Base-by-base conservation (phyloP, 1,139 yeast genomes). In the Arxiozyma telluris region DNA sequence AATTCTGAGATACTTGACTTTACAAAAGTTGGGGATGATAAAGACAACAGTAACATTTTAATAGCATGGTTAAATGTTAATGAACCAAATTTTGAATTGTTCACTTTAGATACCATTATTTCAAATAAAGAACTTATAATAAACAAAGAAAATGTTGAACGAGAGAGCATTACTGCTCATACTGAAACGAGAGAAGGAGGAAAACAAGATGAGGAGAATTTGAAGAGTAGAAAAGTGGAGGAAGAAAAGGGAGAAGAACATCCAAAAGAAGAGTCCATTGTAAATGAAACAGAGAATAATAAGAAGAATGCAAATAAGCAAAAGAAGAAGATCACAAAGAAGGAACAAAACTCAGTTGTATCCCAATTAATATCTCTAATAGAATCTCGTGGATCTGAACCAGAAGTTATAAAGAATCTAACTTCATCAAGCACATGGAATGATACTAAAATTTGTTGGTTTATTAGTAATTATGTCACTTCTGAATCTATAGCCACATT, bases 61-160 rank as follows among this genome's bases (percentile, higher is more conserved):
- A 42, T 51, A 12, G 64, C 70, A n/a, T 67, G 71, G 71, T 57
- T 66, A 23, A 65, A 67, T 51, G 69, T 67, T 1, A 67, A 67
- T 51, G 71, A 67, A 52, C 70, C 71, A 22, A 63, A 62, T 50
- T 67, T 67, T 51, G 62, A 63, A 51, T 50, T 53, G 3, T 51
- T 67, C 38, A 50, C 63, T 21, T 23, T 61, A 21, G 56, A 58
- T 4, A 61, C 58, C 44, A 58, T 65, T 12, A 47, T 43, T 11
- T 53, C 57, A 5, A 56, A 54, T n/a, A 57, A 55, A 18, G 60
- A 55, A 38, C 61, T 66, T 30, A 50, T 58, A 17, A 54, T 65
- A 20, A 58, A 64, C 48, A 60, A 58, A 44, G 54, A 46, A 17
- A 50, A 48, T 21, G 53, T 34, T 12, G 42, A 54, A 20, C 46